Conservation (phyloP, 352 stramenopile species). For the Blastocystis sp. region DNA sequence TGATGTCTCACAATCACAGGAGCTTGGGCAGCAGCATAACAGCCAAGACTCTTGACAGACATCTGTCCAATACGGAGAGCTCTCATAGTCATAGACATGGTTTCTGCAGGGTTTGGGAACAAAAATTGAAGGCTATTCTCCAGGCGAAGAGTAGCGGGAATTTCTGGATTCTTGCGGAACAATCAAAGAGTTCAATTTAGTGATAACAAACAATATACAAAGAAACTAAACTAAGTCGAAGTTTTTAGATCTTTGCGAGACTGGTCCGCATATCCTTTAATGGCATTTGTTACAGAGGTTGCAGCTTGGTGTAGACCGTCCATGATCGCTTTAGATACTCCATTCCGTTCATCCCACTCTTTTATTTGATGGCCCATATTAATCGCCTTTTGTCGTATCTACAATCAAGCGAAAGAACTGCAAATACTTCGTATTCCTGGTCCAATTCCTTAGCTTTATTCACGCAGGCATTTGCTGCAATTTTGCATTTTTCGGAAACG, state of each 20-base stretch:
- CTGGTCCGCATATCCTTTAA: conserved; percentile 18
- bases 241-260: neutral
- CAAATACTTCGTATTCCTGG: conserved; percentile 8
- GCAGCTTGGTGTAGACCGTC: neutral
- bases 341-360: conserved; percentile 28
- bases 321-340: conserved; percentile 14
- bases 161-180: neutral
- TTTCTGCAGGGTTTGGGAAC: conserved; percentile 32
- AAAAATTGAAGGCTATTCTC: neutral
- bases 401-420: neutral
- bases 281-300: neutral
- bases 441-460: conserved; percentile 4
- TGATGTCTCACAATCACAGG: conserved; percentile 49
- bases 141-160: neutral
- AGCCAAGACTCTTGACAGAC: conserved; percentile 41
- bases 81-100: conserved; percentile 59
- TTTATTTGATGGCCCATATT: conserved; percentile 22
- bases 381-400: conserved; percentile 22
- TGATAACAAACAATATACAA: neutral
- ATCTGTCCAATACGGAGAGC: conserved; percentile 55
- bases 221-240: neutral
- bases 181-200: neutral
- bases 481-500: neutral
- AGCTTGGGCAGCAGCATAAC: conserved; percentile 18
- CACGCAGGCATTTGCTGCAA: neutral